Conservation (phyloP, 2,329 filamentous ascomycete species). For the Fusarium pilosicola region DNA sequence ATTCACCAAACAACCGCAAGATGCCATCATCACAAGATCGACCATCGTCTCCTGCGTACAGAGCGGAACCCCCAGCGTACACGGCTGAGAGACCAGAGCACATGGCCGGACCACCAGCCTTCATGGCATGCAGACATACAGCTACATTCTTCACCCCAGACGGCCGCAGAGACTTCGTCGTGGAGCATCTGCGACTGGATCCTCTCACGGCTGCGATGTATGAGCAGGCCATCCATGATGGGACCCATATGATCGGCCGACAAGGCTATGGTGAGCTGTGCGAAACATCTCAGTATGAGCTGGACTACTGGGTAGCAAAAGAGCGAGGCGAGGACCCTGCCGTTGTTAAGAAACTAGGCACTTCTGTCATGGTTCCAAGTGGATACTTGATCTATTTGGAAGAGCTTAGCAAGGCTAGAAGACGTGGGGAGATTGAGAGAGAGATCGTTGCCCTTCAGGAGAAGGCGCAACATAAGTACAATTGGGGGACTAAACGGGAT, state of each 20-base stretch:
- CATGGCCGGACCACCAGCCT: neutral
- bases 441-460: neutral
- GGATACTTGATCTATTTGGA: neutral
- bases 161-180: neutral
- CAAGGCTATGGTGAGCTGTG: neutral
- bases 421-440: fast-evolving
- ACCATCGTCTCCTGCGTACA: fast-evolving
- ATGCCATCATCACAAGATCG: neutral
- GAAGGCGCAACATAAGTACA: neutral
- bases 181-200: neutral
- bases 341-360: fast-evolving
- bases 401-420: neutral
- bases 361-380: neutral
- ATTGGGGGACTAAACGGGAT: fast-evolving
- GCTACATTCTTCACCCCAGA: neutral
- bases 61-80: fast-evolving
- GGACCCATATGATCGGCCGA: neutral
- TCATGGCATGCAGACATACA: neutral
- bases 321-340: neutral
- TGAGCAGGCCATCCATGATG: neutral
- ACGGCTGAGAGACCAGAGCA: fast-evolving
- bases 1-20: fast-evolving
- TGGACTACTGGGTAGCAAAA: neutral
- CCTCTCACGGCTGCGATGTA: fast-evolving
- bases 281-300: fast-evolving